Base-by-base conservation (phyloP, 2,329 filamentous ascomycete species). In the Alternaria atra region DNA sequence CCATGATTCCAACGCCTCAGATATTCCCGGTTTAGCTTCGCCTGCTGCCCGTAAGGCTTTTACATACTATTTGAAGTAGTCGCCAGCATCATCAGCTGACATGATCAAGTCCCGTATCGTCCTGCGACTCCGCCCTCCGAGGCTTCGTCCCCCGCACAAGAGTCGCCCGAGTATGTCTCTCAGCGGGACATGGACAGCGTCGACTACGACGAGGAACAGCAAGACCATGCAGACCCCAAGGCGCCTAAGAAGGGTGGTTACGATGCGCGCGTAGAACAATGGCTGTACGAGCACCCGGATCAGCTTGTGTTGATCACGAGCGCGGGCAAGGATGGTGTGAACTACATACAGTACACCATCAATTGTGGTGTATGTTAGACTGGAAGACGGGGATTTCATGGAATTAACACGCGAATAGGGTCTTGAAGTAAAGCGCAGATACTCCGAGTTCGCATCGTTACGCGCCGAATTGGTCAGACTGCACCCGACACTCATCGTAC, bases 341-440 rank as follows among this genome's bases (percentile, higher is more conserved):
- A 92, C 81, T 97, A 92, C 76, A 99, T 99, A 73, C 94, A 97
- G 35, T 99, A 99, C 80, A 97, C 94, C 10, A 98, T 99, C 73
- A 88, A 92, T 67, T 98, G 95, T 40, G 94, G 93, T 51, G 94
- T 97, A 89, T 65, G 87, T 53, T 25, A 37, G 29, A 25, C 3
- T 63, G 32, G 53, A 60, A 32, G 32, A 5, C 34, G 4, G 9
- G n/a, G 20, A 17, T n/a, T 5, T 34, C 40, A 46, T 23, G 55
- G 42, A 55, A 52, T 67, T 73, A 51, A 77, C 23, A 32, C 10
- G 30, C 8, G 6, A 55, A 12, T 72, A 97, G 94, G 94, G 98
- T 75, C 87, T 99, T 54, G 94, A 98, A 82, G 95, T 99, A 55
- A 90, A 94, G 71, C 88, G 95, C 72, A 88, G 95, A 73, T 99